Base-by-base conservation (phyloP, 176 grass and related monocot species). In the Saccharum officinarum region DNA sequence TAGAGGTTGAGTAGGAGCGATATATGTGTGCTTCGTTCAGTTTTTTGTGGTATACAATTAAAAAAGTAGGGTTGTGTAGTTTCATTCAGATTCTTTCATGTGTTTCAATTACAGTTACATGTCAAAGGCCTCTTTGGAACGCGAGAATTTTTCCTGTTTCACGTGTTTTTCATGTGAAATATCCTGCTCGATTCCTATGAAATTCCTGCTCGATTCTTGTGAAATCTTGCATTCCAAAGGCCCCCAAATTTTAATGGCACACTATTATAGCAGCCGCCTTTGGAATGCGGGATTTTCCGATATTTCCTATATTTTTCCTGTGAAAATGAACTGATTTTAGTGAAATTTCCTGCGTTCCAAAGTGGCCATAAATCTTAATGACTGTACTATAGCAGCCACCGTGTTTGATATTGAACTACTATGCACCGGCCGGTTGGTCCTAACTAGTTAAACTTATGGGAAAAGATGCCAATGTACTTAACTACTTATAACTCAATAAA, bases 31-130 rank as follows among this genome's bases (percentile, higher is more conserved):
- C 6, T 80, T 47, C 8, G 17, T 80, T 69, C 28, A 37, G 11
- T 69, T 80, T 69, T 11, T 59, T 1, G 1, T 68, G 36, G 18
- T 14, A 80, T 37, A 34, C 15, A 46, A 4, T 62, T 66, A 33
- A 66, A 8, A 13, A 65, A 79, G 15, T 15, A 12, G 33, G 28
- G 25, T 45, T 80, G 61, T 22, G 16, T 46, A 80, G 12, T 61
- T 85, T 66, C 36, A 68, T 85, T 85, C 64, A 69, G 69, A 38
- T 52, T 66, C 60, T 71, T 72, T 36, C 54, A 80, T 6, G 8
- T 7, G n/a, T 50, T 79, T 72, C 34, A 57, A 22, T 3, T 55
- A 50, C 50, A 31, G 55, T 73, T 83, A 33, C 52, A 60, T 46
- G 59, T 83, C 52, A 57, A 55, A 20, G 49, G 54, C 7, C 20